Evolutionary conservation across 2,329 filamentous ascomycete genomes (phyloP).

Genomic region (Fusarium virguliforme): DNA sequence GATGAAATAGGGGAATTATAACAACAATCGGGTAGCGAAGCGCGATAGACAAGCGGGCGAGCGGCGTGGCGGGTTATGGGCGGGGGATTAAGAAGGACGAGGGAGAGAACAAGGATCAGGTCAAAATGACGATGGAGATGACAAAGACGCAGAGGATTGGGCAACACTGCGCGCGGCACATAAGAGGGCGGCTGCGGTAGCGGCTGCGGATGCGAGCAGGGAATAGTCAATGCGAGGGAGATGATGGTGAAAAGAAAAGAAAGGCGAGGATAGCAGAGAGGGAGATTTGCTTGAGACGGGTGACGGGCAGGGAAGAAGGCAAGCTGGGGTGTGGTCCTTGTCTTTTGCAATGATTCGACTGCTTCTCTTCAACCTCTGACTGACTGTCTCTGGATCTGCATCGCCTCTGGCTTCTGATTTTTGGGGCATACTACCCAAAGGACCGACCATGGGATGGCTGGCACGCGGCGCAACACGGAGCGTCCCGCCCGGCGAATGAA

Average conservation of each 20-base stretch:
- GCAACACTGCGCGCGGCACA: conserved; percentile 20
- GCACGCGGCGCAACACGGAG: conserved; percentile 47
- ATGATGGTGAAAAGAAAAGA: neutral
- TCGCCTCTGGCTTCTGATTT: conserved; percentile 42
- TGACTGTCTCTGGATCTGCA: conserved; percentile 43
- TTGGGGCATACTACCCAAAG: conserved; percentile 25
- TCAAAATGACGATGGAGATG: conserved; percentile 46
- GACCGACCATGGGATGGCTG: conserved; percentile 42
- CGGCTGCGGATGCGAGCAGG: conserved; percentile 23
- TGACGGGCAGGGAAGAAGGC: conserved; percentile 12
- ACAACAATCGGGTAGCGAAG: conserved; percentile 27
- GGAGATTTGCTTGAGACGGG: conserved; percentile 38
- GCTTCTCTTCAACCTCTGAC: conserved; percentile 39
- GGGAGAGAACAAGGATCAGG: conserved; percentile 43
- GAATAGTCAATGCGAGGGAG: conserved; percentile 13
- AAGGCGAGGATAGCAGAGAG: conserved; percentile 20
- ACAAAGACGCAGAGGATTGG: conserved; percentile 41
- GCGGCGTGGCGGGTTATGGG: conserved; percentile 43
- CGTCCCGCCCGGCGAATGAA: conserved; percentile 47
- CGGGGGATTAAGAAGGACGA: conserved; percentile 39
- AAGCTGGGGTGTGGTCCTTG: conserved; percentile 40
- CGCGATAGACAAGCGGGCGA: conserved; percentile 31
- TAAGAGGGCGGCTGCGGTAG: conserved; percentile 17
- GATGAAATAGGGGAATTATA: conserved; percentile 24
- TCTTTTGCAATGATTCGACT: conserved; percentile 40